Conservation (phyloP, 495 filamentous ascomycete genomes). For the Annulohypoxylon nitens region DNA sequence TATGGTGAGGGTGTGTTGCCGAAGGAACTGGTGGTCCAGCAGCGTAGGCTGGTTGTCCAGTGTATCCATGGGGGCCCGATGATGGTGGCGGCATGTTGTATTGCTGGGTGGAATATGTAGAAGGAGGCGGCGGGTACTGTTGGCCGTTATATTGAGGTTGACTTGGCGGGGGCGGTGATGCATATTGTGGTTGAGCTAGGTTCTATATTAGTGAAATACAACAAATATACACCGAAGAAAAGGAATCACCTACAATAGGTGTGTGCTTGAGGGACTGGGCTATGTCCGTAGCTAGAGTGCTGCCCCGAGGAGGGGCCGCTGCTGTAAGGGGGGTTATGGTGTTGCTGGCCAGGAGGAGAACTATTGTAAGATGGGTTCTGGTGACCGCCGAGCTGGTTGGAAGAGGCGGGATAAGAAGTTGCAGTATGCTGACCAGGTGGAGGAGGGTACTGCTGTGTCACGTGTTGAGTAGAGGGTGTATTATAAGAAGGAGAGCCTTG, state of each 20-base stretch:
- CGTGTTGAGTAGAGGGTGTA: constrained; percentile 35
- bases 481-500: constrained; percentile 48
- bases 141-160: constrained; percentile 45
- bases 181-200: constrained; percentile 47
- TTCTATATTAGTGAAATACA: constrained; percentile 38
- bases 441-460: constrained; percentile 43
- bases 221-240: not conserved
- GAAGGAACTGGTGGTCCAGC: constrained; percentile 50
- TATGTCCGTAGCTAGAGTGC: constrained; percentile 47
- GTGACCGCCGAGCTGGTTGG: constrained; percentile 40
- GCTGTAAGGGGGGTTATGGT: constrained; percentile 44
- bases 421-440: constrained; percentile 47
- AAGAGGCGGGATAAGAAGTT: constrained; percentile 44
- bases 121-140: constrained; percentile 53
- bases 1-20: constrained; percentile 53
- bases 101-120: constrained; percentile 43
- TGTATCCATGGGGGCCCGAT: constrained; percentile 50
- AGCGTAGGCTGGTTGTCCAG: constrained; percentile 49
- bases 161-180: constrained; percentile 41
- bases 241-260: constrained; percentile 43
- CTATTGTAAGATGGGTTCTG: constrained; percentile 47
- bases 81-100: constrained; percentile 49
- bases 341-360: constrained; percentile 49
- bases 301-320: constrained; percentile 35
- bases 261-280: constrained; percentile 44